phyloP scores from a whole-genome alignment of 139 green algal species.

The Coccomyxa sp. region DNA sequence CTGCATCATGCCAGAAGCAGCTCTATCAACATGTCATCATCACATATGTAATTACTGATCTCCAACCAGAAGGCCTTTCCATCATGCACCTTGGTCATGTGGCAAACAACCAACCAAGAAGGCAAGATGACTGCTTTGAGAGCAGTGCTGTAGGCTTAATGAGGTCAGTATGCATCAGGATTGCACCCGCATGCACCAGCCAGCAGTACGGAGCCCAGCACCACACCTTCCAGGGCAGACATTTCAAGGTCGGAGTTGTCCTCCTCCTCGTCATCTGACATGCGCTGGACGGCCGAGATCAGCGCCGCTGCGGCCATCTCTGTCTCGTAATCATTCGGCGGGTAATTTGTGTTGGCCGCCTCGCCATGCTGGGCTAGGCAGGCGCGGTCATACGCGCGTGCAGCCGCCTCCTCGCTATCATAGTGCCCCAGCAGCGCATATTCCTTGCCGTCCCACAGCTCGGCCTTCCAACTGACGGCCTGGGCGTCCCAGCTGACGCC shows the following conservation, averaged over 20 bases:
- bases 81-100: no score
- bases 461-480: conserved; percentile 5
- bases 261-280: not conserved
- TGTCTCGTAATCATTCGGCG: not conserved
- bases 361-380: conserved; percentile 13
- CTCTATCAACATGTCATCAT: not conserved
- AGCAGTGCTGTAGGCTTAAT: no score
- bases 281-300: not conserved
- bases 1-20: not conserved
- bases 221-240: not conserved
- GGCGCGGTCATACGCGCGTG: conserved; percentile 49
- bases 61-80: no score
- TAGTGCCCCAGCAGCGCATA: conserved; percentile 48
- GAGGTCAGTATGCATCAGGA: no score
- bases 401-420: conserved; percentile 48
- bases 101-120: no score
- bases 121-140: no score
- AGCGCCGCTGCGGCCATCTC: not conserved
- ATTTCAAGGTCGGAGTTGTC: not conserved
- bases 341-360: conserved; percentile 30
- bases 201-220: not conserved
- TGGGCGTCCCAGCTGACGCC: conserved; percentile 14
- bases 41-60: no score
- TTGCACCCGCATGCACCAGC: no score
- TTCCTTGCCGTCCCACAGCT: conserved; percentile 15